Evolutionary conservation across 2,329 filamentous ascomycete genomes (phyloP), one percentile per base, ranked within the genome.

Genomic region (Scytalidium lignicola): DNA sequence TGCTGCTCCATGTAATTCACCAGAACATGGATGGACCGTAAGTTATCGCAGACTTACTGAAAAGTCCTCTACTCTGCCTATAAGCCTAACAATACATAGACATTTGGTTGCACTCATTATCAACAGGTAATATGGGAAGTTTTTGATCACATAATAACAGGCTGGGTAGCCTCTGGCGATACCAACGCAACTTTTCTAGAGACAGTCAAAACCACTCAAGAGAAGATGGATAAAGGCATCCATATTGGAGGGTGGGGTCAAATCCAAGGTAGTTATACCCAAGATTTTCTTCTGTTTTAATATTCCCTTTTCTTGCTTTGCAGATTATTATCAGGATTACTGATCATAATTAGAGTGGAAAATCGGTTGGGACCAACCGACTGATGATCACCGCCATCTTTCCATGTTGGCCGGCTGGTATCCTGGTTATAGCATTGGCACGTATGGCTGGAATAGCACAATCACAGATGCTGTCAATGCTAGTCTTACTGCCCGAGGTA

Each of bases 1-100:
- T 0, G 75, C 74, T 2, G 78, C 76, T 53, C 76, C 76, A 0
- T 80, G 76, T 60, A 79, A 74, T 49, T 76, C 73, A 20, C 74
- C 78, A 2, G 76, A 80, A 57, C 74, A 75, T 32, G 76, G 76
- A 0, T 69, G 70, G 1, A 72, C 70, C 10, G 41, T 43, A 43
- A 43, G 41, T 43, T n/a, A 8, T 4, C 18, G 6, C 7, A 23
- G 19, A 6, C 15, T 18, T 43, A 43, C n/a, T n/a, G n/a, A n/a
- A n/a, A n/a, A n/a, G n/a, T 43, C 41, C 18, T 43, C 9, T 10
- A 5, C n/a, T 20, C 41, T 12, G 15, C 18, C 22, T 19, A 43
- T 43, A 43, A 43, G 9, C 15, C 41, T 23, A 12, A 43, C 12
- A 7, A 8, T 21, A 13, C 19, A 19, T 15, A 43, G 13, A 77